Base-by-base conservation (phyloP, 257 asterid genomes). In the Solanum pimpinellifolium region DNA sequence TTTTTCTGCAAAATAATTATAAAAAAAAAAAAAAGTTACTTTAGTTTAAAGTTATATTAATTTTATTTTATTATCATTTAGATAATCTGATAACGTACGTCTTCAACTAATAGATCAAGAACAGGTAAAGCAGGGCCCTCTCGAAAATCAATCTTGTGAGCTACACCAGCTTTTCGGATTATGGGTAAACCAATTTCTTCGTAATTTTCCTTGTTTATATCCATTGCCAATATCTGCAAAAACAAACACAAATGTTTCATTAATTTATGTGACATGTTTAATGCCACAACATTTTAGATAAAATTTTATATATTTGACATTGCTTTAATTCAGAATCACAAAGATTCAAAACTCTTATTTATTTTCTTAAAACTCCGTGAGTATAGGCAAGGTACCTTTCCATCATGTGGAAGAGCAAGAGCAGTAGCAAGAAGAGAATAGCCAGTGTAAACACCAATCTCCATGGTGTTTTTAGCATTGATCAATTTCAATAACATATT, bases 391-490 rank as follows among this genome's bases (percentile, higher is more conserved):
- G 11, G 2, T 83, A 93, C 98, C 98, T 94, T 94, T 47, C 98
- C 98, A 80, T 95, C 97, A 3, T 94, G 85, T 0, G 98, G 98
- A 77, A 95, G 93, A 14, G 98, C 97, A 62, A 95, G 98, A 52
- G 98, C 98, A 0, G 98, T 95, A 18, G 98, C 97, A 23, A 95
- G 88, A 4, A 95, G 97, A 21, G 98, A 95, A 87, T 94, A 94
- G n/a, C 98, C 98, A 3, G 98, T 95, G 90, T 93, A 95, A 69
- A 95, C 98, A 10, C 98, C 98, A 60, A 95, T 95, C 86, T 95
- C 98, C 98, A 95, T 95, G 4, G 98, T 95, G 92, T 94, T 95
- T 84, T 93, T 95, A 23, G 98, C 98, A 72, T 95, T 95, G 87
- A 95, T 93, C 90, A 95, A 91, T 89, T 95, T 95, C 90, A 94